Base-by-base conservation (phyloP, 805 yeast genomes). In the Lipomyces sp. region DNA sequence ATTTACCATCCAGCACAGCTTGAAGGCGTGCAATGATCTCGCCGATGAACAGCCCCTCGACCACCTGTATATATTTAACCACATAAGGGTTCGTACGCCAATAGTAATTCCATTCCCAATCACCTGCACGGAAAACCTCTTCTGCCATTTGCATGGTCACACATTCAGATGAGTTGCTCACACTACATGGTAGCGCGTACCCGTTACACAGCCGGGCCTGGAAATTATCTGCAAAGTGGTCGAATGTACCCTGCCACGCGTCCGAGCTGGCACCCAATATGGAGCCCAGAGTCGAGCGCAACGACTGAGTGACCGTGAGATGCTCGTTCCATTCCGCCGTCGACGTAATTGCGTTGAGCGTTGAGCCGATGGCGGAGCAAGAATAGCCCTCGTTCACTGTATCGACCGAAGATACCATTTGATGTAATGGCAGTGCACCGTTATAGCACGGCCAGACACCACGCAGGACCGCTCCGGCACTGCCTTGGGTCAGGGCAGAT, bases 91-190 rank as follows among this genome's bases (percentile, higher is more conserved):
- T 75, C 10, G 73, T 67, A 39, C 80, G 73, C 72, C 71, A 80
- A 62, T 74, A 75, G 70, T 79, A 81, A 70, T 80, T 81, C 73
- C 78, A 81, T 69, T 81, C 84, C 76, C 77, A 81, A 71, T 81
- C 83, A 7, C 83, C 84, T 8, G 78, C 70, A 60, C 80, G 77
- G 74, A 80, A 79, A 11, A 81, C 81, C 35, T 79, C 77, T 62
- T 81, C 78, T 7, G 80, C 79, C 58, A 76, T 75, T 5, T 73
- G 74, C 42, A 71, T 69, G 4, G 77, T 69, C 34, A 76, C 69
- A 59, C 80, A 77, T 13, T 70, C 66, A 0, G 76, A 65, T 2
- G 69, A 50, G 42, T 62, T 54, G 53, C 75, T 72, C 34, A 76
- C 70, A 56, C 73, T 76, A 64, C 80, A 77, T 6, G 79, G 74